Percentiles rank a stretch among this genome's conserved stretches.
These are phyloP conservation scores for Cyberlindnera euphorbiae DNA, from an alignment of 805 yeast species.

Conservation along the genomic window DNA sequence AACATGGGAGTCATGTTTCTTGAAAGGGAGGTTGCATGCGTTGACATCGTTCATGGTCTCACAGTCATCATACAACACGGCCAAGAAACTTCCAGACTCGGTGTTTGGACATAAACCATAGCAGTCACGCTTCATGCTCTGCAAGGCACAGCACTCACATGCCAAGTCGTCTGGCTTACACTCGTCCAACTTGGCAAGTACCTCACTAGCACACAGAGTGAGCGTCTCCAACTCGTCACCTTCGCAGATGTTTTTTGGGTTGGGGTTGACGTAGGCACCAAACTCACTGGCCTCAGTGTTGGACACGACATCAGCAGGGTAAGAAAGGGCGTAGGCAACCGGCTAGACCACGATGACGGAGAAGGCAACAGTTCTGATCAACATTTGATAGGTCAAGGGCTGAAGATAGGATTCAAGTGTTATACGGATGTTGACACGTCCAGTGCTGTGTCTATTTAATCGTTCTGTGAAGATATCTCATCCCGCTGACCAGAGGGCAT, in stretches of 20 bases:
- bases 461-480: too few species aligned
- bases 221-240: constrained; percentile 39
- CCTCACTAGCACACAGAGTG: constrained; percentile 42
- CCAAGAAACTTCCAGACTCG: constrained; percentile 41
- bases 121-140: constrained; percentile 41
- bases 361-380: too few species aligned
- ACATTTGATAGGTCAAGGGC: too few species aligned
- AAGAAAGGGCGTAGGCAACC: not conserved
- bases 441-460: too few species aligned
- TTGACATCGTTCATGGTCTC: constrained; percentile 42
- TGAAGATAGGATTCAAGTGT: too few species aligned
- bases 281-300: constrained; percentile 27
- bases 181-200: constrained; percentile 40
- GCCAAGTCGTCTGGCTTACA: constrained; percentile 51
- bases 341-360: too few species aligned
- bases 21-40: constrained; percentile 47
- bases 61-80: constrained; percentile 43
- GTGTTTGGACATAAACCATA: constrained; percentile 45
- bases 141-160: constrained; percentile 54
- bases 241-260: constrained; percentile 41
- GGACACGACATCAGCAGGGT: constrained; percentile 16
- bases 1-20: constrained; percentile 34
- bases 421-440: too few species aligned
- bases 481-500: too few species aligned
- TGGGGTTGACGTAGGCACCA: constrained; percentile 42